Conservation (phyloP, 805 yeast species). For the Priceomyces haplophilus region DNA sequence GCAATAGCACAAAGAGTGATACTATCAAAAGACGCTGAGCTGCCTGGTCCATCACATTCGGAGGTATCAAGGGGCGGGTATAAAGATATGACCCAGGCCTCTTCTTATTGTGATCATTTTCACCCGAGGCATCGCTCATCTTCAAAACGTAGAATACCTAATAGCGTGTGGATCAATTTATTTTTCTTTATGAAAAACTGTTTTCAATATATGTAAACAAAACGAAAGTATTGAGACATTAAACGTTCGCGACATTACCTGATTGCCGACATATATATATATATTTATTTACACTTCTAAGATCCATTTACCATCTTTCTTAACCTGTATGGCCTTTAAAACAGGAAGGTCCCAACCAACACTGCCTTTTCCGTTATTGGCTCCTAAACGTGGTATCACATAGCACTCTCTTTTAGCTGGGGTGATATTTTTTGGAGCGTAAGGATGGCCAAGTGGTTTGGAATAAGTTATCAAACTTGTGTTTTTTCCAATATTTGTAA, state of each 20-base stretch:
- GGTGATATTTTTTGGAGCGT: constrained; percentile 69
- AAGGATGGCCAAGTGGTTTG: constrained; percentile 88
- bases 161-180: background rate
- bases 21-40: constrained; percentile 69
- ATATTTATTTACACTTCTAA: constrained; percentile 6
- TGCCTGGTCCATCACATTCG: constrained; percentile 63
- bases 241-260: background rate
- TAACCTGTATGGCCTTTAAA: constrained; percentile 69
- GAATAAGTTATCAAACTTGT: constrained; percentile 79
- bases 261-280: constrained; percentile 5
- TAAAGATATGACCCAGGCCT: background rate
- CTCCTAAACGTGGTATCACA: constrained; percentile 89
- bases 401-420: constrained; percentile 77
- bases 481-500: constrained; percentile 71
- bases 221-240: background rate
- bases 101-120: background rate
- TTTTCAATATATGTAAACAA: background rate
- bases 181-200: background rate
- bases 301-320: constrained; percentile 67
- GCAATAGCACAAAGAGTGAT: constrained; percentile 70
- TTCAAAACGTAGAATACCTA: background rate
- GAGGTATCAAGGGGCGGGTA: constrained; percentile 50
- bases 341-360: constrained; percentile 89
- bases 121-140: background rate
- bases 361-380: constrained; percentile 76